Evolutionary conservation across 108 stramenopile genomes (phyloP), one percentile per base, ranked within the genome.

Genomic region (Cyclotella baltica): DNA sequence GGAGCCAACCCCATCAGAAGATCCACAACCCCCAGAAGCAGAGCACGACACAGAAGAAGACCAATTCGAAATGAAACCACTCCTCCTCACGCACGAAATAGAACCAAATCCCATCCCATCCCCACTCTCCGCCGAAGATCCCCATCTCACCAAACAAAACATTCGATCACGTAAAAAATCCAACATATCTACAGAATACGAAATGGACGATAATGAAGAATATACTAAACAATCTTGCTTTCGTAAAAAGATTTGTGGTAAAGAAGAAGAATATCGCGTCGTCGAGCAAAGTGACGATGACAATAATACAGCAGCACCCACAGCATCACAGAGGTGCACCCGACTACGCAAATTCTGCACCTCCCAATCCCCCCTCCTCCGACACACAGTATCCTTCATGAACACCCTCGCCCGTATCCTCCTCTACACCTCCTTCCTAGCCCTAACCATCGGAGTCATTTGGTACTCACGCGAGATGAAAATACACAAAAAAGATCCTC

Each of bases 391-490:
- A 0, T 80, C 86, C 11, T 79, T 88, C 33, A 92, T 95, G 92
- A 90, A 91, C 67, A 59, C 90, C 31, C 53, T 92, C n/a, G 92
- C 92, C 4, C 58, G 82, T 23, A 62, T 90, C 0, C 66, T 95
- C 20, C 83, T 93, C 34, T 95, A 91, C 90, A 70, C 75, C 0
- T 85, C 86, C 38, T 73, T 90, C 29, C 31, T 93, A 0, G 80
- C 89, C 46, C 80, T 83, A 75, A 76, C 78, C 2, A 84, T 85
- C 0, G 87, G 73, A 11, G 87, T 93, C 3, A 78, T 92, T 29
- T 95, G 90, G 89, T 95, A 93, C 67, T 89, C 88, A 31, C 88
- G 86, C 11, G 94, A 95, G 65, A 80, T 95, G n/a, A 90, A 85
- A 37, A 84, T 90, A 36, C 88, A 92, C 72, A 92, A 92, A 80